phyloP scores from a whole-genome alignment of 306 rosid species.

The Pyrus betulifolia region DNA sequence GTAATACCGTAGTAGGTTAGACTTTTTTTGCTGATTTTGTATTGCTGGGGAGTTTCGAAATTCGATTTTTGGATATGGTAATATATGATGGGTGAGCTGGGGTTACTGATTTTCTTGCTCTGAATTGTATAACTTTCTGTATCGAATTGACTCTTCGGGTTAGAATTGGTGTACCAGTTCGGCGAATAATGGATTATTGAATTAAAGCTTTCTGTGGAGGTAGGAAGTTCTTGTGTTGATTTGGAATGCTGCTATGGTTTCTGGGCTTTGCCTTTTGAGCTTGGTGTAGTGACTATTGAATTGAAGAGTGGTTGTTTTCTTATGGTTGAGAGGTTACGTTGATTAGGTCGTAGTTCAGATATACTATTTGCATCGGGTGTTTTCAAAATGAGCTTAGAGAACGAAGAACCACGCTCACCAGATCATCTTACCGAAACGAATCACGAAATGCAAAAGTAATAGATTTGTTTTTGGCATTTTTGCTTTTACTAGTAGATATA shows the following conservation, averaged over 20 bases:
- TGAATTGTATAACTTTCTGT: conserved; percentile 5
- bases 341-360: conserved; percentile 18
- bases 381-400: conserved; percentile 67
- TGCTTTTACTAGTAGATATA: neutral
- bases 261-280: neutral
- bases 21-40: conserved; percentile 7
- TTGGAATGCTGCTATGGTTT: conserved; percentile 3
- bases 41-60: conserved; percentile 12
- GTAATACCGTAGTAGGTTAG: neutral
- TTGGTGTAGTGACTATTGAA: conserved; percentile 19
- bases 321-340: conserved; percentile 15
- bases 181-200: conserved; percentile 6
- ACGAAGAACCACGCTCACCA: conserved; percentile 30
- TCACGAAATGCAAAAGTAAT: conserved; percentile 55
- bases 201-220: neutral
- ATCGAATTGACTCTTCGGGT: conserved; percentile 11
- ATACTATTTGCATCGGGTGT: conserved; percentile 17
- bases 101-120: conserved; percentile 11
- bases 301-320: conserved; percentile 13
- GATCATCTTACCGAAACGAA: conserved; percentile 31
- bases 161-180: conserved; percentile 12
- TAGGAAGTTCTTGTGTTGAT: conserved; percentile 3
- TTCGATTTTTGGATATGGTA: conserved; percentile 15
- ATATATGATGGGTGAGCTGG: conserved; percentile 14
- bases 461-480: conserved; percentile 1